Base-by-base conservation (phyloP, 805 yeast genomes). In the Wickerhamomyces subpelliculosus region DNA sequence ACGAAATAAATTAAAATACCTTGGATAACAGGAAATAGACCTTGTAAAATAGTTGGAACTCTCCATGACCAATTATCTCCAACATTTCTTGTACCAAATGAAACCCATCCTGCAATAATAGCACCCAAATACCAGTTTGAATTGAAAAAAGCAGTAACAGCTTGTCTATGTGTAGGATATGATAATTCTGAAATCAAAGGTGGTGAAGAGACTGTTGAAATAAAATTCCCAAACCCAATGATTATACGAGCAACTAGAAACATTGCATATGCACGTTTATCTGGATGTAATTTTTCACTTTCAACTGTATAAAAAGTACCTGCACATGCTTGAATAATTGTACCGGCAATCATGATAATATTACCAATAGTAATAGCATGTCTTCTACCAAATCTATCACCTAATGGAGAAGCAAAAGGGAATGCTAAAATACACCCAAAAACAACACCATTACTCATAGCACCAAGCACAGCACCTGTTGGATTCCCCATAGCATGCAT, bases 71-170 rank as follows among this genome's bases (percentile, higher is more conserved):
- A 66, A 27, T 58, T 50, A 32, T 48, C 32, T 19, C 39, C 36
- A 27, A 55, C 26, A 38, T 45, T 45, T 43, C 57, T 55, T 14
- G 74, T 61, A 49, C 77, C 79, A 45, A 61, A 72, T 3, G 75
- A 62, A 35, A 67, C 64, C 72, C 75, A 68, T 21, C 75, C 72
- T 8, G 78, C 73, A 34, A 73, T 52, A 39, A 72, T 51, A n/a
- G 76, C 75, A 33, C 80, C 80, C 27, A 71, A 48, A 46, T 69
- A 72, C 78, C 76, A 72, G 43, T 65, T 64, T 22, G 67, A 61
- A 51, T 72, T 73, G 58, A 65, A 74, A 34, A 64, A 54, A 20
- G 73, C 58, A 24, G 73, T 66, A 27, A 61, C 43, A 20, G 58
- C 54, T 25, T 60, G 61, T 46, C 73, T 54, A 35, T 63, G 67